Base-by-base conservation (phyloP, 169 alveolate genomes). In the Eimeria necatrix region DNA sequence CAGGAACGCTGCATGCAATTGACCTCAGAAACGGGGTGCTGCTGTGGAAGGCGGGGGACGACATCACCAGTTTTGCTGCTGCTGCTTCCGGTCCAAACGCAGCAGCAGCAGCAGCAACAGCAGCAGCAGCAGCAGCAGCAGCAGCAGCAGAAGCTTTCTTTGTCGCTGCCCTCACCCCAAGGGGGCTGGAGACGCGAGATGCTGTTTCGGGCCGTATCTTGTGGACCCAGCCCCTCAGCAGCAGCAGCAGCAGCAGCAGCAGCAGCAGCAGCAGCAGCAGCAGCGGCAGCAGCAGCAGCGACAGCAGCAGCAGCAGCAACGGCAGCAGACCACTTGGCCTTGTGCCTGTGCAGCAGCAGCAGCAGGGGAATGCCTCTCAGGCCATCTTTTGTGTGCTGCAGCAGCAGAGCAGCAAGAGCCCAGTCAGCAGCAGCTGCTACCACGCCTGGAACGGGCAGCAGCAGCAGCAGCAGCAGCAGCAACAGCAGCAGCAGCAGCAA, bases 1-100 rank as follows among this genome's bases (percentile, higher is more conserved):
- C 20, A 10, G 68, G 68, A 10, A 56, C 68, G 12, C 68, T 56
- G 68, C 68, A 56, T 56, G 68, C 20, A 10, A 56, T 56, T 18
- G 68, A 56, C 68, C 20, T 56, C 1, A 56, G 20, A 56, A 3
- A 56, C 12, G 68, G 68, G 22, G 68, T 56, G 22, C 20, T 56
- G 68, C 68, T 56, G 68, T 56, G 68, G 68, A 56, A 56, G 68
- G 68, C 68, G 68, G 68, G 68, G 2, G 22, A 56, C 68, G 68
- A 56, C 2, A 18, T 56, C 12, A 56, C 22, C 68, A 56, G 68
- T 18, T 56, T 56, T 18, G 68, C 68, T 10, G 22, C 20, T 56
- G 68, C 68, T 56, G 12, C 68, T 56, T 56, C 68, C 2, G 68
- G 68, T 14, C 20, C 68, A 18, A 18, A 1, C 12, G 68, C 20